Evolutionary conservation across 2,329 filamentous ascomycete species (phyloP), one percentile per base, ranked within the genome.

Genomic region (Phaeosphaeria sp.): DNA sequence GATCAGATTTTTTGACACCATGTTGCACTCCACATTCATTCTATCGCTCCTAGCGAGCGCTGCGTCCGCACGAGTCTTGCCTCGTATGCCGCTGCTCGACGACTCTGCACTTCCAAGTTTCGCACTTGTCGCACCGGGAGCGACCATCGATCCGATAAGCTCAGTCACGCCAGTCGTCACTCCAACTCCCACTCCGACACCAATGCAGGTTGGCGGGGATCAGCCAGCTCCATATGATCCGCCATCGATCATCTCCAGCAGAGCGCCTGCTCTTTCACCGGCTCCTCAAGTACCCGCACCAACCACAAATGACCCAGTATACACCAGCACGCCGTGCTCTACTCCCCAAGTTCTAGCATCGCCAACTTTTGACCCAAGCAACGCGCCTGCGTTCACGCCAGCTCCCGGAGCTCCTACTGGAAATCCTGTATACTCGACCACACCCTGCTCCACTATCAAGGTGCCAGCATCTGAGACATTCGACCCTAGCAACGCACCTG

Each of bases 31-130:
- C 33, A 64, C 66, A 57, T 68, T 73, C 64, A 52, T 71, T 74
- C 57, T 76, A 64, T 71, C 72, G 48, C 61, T 74, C 53, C 66
- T 75, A 43, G 63, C 73, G 57, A 70, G 73, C 60, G 71, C 69
- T 59, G 74, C 65, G 57, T 66, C 74, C 51, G 76, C 69, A 30
- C 72, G 72, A 27, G 77, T 79, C 46, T 72, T 75, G 22, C 30
- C 30, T 36, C 30, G 30, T 36, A 13, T 13, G 3, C 53, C 42
- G 51, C 56, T 11, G 39, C 59, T 17, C 43, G 55, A 50, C 17
- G 59, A 63, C 36, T 60, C 64, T 9, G 25, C 42, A 5, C 59
- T 69, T 13, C 65, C 65, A 13, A 59, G 57, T 33, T 65, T 69
- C 36, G 60, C 60, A 18, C n/a, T 69, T 18, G 63, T 60, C 17